Evolutionary conservation across 768 basidiomycete species (phyloP), one percentile per base, ranked within the genome.

Genomic region (Russula virescens): DNA sequence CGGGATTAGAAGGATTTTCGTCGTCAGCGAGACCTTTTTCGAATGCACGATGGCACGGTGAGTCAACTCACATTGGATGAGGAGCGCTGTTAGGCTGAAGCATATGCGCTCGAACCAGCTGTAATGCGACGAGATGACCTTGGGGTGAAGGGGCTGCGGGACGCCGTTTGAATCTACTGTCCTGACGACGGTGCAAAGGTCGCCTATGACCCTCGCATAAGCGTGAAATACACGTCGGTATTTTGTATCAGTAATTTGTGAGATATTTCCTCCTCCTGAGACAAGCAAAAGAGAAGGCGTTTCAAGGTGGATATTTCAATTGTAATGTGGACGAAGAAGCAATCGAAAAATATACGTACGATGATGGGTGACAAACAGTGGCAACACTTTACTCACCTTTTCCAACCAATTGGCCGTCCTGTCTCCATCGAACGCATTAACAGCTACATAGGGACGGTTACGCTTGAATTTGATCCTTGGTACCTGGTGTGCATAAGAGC

Each of bases 21-120:
- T 40, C 13, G 8, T 43, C 42, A 43, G 42, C 38, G 18, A 18
- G 42, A 43, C 16, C 38, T 43, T 31, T 31, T 8, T 19, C 18
- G 42, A 19, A 3, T 43, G 18, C 8, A 43, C 18, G 18, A 8
- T 11, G 42, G 14, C 3, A 40, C 11, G 18, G 8, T 43, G 18
- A 18, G 3, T 43, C 3, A 18, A 55, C 62, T 23, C 47, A 63
- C 62, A 53, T 48, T 59, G 58, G 28, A 59, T 59, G 11, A 55
- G 16, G n/a, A 63, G 26, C 16, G 62, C 52, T 26, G 26, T 13
- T 5, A 63, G 10, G 53, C 58, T 28, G 19, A 63, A 63, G 31
- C 52, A 59, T 34, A 23, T 38, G 21, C 52, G 57, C 40, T 63
- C 62, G 19, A 54, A 8, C 52, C 57, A 59, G 26, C 19, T 13